Evolutionary conservation across 208 protist species (phyloP), one percentile per base, ranked within the genome.

Genomic region (Trypanosoma congolense): DNA sequence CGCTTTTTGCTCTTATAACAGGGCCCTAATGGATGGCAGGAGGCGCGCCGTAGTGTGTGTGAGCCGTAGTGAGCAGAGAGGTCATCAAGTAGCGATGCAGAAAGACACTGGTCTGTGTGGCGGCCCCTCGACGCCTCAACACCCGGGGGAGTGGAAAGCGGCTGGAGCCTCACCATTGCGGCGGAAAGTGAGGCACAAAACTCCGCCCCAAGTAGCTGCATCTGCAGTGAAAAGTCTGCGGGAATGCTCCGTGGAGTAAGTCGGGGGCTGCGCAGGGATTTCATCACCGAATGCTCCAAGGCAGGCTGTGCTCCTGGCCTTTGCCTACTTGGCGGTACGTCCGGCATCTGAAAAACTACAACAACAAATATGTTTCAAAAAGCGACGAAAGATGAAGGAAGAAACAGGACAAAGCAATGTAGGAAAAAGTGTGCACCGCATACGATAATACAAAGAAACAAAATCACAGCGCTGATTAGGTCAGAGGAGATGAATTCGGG

Each of bases 11-110:
- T 44, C 1, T 56, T 56, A 41, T 75, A 69, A 42, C 76, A 79
- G 0, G 65, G 73, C 3, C 81, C 86, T 1, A 93, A 57, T 3
- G 81, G 81, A 61, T 79, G 75, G 12, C 73, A 53, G 2, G 43
- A 38, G 5, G 72, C 87, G 21, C 87, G 64, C 10, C 70, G 75
- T 29, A 83, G 24, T 16, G 87, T 74, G 48, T 78, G 70, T 1
- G 71, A 75, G 30, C 87, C 87, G 61, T 87, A 94, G 66, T 94
- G 87, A 5, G 77, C 78, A 2, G 80, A 84, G 14, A 94, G 36
- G 47, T 85, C 73, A 21, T 63, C 45, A 18, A 75, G 62, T 30
- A 92, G 61, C 65, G 61, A 10, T 1, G 6, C 48, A 52, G 47
- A 25, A 57, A 53, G 5, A 25, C 18, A 6, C 21, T 6, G 6